A percentile compares a stretch with the other conserved stretches of the same genome.
Evolutionary conservation across 176 grass and related monocot species (phyloP).

Genomic region (bread wheat (Triticum aestivum)): DNA sequence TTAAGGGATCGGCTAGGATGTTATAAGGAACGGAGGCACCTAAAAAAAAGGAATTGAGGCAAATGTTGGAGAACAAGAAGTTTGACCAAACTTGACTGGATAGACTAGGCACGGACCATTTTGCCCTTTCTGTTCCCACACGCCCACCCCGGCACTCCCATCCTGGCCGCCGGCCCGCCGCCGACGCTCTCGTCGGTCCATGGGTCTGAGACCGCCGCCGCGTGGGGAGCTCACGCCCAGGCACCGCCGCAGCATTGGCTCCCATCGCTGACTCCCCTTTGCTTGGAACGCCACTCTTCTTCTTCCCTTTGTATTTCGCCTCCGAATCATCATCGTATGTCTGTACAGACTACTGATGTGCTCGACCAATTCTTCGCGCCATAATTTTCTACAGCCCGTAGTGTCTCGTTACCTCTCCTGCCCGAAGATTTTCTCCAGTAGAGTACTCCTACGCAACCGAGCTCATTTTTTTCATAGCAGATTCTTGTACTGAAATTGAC

Average conservation of each 20-base stretch:
- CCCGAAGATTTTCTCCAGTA: no score
- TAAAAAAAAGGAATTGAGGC: neutral
- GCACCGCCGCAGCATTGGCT: neutral
- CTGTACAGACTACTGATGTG: neutral
- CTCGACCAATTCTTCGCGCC: neutral
- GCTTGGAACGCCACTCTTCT: neutral
- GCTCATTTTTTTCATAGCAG: no score
- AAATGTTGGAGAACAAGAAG: neutral
- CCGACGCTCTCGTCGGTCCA: neutral
- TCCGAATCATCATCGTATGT: neutral
- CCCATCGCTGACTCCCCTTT: neutral
- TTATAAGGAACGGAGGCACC: no score
- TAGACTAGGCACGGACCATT: neutral
- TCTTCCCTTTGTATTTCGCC: no score
- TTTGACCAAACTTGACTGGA: neutral
- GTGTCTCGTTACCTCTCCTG: no score
- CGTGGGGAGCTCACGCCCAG: neutral
- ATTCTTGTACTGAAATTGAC: no score
- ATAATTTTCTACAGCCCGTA: neutral
- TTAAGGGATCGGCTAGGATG: no score
- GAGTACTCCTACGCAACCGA: no score
- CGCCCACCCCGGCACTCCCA: neutral
- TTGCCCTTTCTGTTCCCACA: neutral
- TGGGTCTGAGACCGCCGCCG: neutral
- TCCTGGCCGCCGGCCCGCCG: neutral